Evolutionary conservation across 2,329 filamentous ascomycete species (phyloP).

Genomic region (Alternaria rosae): DNA sequence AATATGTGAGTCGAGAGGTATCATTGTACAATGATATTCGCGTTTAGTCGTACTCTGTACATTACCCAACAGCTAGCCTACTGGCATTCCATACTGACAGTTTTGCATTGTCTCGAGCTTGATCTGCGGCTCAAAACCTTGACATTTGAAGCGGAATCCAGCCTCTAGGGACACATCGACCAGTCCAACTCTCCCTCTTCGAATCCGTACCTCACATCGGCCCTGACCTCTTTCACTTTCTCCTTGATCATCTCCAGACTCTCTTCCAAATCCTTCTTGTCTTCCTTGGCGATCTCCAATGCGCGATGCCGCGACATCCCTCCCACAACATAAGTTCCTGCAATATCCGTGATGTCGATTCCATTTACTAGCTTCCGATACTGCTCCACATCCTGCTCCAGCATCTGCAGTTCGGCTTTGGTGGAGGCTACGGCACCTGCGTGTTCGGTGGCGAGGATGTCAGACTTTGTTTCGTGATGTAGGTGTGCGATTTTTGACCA

Average conservation of each 20-base stretch:
- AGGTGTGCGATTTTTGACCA: constrained; percentile 9
- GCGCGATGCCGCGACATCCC: constrained; percentile 14
- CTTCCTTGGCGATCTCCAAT: constrained; percentile 20
- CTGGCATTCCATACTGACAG: background rate
- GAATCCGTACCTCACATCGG: constrained; percentile 16
- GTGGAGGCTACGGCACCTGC: constrained; percentile 15
- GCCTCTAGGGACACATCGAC: background rate
- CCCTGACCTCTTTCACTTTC: constrained; percentile 13
- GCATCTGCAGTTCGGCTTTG: constrained; percentile 22
- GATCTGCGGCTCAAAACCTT: background rate
- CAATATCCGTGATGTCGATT: constrained; percentile 19
- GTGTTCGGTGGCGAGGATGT: constrained; percentile 12
- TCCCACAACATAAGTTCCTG: constrained; percentile 20
- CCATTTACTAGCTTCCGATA: constrained; percentile 11
- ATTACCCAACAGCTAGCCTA: background rate
- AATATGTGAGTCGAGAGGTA: background rate
- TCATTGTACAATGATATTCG: background rate
- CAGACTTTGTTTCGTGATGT: constrained; percentile 9
- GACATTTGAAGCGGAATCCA: background rate
- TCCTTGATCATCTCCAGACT: constrained; percentile 13
- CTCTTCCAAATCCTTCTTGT: constrained; percentile 19
- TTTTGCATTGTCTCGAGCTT: background rate
- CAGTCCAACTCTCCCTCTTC: background rate
- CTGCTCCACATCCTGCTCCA: constrained; percentile 14
- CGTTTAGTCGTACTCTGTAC: background rate